A percentile compares a stretch with the other conserved stretches of the same genome.
These are phyloP conservation scores for Kuraishia borneana DNA, from an alignment of 805 yeast genomes.

Conservation along the genomic window DNA sequence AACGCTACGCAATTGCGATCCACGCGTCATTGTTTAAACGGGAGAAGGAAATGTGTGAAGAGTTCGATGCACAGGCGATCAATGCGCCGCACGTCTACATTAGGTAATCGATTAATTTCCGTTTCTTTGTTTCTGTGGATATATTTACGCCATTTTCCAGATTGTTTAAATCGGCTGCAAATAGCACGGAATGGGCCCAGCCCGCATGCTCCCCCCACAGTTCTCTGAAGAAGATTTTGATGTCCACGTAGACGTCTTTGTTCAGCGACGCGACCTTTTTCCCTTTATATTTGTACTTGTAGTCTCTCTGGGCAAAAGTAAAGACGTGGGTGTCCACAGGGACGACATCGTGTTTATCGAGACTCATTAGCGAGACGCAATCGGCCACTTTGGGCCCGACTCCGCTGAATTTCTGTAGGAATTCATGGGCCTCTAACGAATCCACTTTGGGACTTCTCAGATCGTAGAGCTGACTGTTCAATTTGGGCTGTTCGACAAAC, in stretches of 20 bases:
- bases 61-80: too few relatives aligned
- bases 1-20: too few relatives aligned
- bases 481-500: constrained; percentile 29
- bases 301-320: constrained; percentile 79
- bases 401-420: constrained; percentile 60
- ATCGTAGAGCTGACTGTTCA: constrained; percentile 35
- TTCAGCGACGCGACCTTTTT: constrained; percentile 29
- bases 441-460: constrained; percentile 1
- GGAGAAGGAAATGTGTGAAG: too few relatives aligned
- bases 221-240: constrained; percentile 46
- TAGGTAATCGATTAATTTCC: too few relatives aligned
- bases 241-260: constrained; percentile 39
- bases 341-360: constrained; percentile 77
- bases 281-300: constrained; percentile 29
- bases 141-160: constrained; percentile 55
- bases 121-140: constrained; percentile 5
- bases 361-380: constrained; percentile 86
- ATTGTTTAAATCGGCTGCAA: constrained; percentile 72
- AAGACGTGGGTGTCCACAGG: constrained; percentile 95
- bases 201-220: constrained; percentile 93
- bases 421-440: constrained; percentile 36
- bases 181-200: constrained; percentile 95
- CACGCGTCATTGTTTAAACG: too few relatives aligned
- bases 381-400: constrained; percentile 99
- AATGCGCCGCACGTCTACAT: too few relatives aligned